Conservation (phyloP, 495 filamentous ascomycete species). For the Trypethelium eluteriae region DNA sequence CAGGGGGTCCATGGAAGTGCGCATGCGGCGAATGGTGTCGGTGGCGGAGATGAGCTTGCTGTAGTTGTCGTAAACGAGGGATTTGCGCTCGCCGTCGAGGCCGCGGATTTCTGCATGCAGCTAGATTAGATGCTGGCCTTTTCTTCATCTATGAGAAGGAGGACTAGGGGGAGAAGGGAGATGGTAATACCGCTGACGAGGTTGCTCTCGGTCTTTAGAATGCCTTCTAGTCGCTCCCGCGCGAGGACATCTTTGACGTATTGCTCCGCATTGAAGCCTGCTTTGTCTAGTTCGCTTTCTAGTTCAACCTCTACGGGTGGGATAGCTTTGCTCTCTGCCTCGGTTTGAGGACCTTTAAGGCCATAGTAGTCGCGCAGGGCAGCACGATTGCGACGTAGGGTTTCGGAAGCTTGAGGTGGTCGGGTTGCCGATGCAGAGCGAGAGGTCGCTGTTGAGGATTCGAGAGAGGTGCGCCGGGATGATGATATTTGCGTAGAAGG, state of each 20-base stretch:
- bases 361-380: conserved; percentile 94
- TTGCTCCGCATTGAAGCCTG: conserved; percentile 47
- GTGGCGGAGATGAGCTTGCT: conserved; percentile 90
- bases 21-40: conserved; percentile 85
- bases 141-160: neutral
- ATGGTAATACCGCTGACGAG: conserved; percentile 46
- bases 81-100: conserved; percentile 90
- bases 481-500: conserved; percentile 60
- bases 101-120: conserved; percentile 62
- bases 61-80: conserved; percentile 97
- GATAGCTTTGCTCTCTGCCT: conserved; percentile 24
- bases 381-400: conserved; percentile 59
- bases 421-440: conserved; percentile 36
- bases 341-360: conserved; percentile 49
- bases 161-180: neutral
- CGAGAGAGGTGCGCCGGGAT: conserved; percentile 66
- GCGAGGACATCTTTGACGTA: conserved; percentile 61
- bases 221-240: conserved; percentile 54
- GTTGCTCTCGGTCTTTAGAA: conserved; percentile 56
- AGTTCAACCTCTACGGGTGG: conserved; percentile 31
- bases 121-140: too few relatives aligned
- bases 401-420: conserved; percentile 25
- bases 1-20: conserved; percentile 65
- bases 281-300: conserved; percentile 48
- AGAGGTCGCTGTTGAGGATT: conserved; percentile 52